These are phyloP conservation scores for Litsea cubeba DNA, from an alignment of 164 flowering plant genomes.

Conservation along the genomic window DNA sequence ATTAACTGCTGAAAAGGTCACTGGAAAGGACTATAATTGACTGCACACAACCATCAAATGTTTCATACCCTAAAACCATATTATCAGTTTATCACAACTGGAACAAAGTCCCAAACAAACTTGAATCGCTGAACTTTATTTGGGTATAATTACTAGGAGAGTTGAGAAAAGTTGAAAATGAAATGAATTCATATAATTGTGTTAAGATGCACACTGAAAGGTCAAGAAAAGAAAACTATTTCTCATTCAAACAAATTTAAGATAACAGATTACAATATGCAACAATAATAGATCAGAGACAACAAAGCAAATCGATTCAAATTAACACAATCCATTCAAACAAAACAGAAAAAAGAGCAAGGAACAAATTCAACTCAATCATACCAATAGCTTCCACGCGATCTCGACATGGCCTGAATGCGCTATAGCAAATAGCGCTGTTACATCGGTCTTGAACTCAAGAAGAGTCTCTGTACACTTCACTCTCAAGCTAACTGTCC, in stretches of 20 bases:
- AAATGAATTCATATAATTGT: not conserved
- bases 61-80: too few species aligned
- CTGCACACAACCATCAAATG: too few species aligned
- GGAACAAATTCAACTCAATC: not conserved
- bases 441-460: conserved; percentile 25
- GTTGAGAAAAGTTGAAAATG: not conserved
- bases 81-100: too few species aligned
- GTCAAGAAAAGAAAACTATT: not conserved
- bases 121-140: too few species aligned
- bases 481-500: conserved; percentile 21
- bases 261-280: not conserved
- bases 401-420: conserved; percentile 16
- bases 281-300: not conserved
- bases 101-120: too few species aligned
- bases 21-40: too few species aligned
- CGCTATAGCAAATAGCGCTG: conserved; percentile 24
- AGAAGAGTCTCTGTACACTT: conserved; percentile 13
- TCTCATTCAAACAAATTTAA: not conserved
- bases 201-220: not conserved
- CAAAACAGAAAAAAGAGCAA: too few species aligned
- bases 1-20: too few species aligned
- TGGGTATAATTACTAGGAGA: too few species aligned
- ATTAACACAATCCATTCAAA: not conserved
- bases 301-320: not conserved
- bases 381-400: conserved; percentile 22